Conservation (phyloP, 23 red algal species). For the Chondrus crispus region DNA sequence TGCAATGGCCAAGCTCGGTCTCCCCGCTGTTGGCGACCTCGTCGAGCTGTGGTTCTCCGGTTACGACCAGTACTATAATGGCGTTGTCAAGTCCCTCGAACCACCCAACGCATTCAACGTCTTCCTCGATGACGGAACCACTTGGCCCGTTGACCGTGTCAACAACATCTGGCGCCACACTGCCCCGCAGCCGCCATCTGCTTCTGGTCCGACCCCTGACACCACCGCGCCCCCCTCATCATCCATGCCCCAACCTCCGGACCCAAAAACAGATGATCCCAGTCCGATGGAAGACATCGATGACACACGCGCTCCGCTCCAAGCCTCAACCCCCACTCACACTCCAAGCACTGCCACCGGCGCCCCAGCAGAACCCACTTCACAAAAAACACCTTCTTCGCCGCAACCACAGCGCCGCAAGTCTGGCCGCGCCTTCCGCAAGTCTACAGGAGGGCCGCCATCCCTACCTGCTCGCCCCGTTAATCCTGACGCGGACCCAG, state of each 20-base stretch:
- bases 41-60: conserved; percentile 53
- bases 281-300: neutral
- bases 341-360: too few relatives aligned
- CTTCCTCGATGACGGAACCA: conserved; percentile 45
- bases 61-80: conserved; percentile 52
- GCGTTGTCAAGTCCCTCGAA: neutral
- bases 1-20: too few relatives aligned
- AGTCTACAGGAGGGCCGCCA: too few relatives aligned
- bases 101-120: conserved; percentile 47
- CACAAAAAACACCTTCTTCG: neutral
- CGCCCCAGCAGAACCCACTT: too few relatives aligned
- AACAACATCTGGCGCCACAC: conserved; percentile 15
- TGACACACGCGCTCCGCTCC: neutral
- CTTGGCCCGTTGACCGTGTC: conserved; percentile 31
- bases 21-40: conserved; percentile 13
- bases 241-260: too few relatives aligned
- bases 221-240: neutral
- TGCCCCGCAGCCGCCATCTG: neutral
- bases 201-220: neutral
- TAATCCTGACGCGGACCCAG: neutral
- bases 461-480: neutral
- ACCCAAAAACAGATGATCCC: neutral
- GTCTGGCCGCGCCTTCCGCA: neutral
- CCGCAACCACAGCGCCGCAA: neutral
- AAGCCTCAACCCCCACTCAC: neutral